Conservation (phyloP, 208 protist species). For the Leptomonas pyrrhocoris region DNA sequence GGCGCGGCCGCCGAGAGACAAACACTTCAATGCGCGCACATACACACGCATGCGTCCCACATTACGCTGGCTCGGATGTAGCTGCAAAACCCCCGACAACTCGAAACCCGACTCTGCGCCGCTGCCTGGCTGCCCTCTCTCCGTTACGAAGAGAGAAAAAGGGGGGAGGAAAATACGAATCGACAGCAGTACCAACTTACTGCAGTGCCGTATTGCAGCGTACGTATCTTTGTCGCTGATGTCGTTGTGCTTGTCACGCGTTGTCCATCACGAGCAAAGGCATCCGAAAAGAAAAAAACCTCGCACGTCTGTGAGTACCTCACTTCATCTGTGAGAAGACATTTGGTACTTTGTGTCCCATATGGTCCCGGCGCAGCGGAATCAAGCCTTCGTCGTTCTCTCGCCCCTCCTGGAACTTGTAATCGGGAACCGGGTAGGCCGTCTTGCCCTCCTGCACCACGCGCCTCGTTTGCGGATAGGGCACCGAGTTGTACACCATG, state of each 20-base stretch:
- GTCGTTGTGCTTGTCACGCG: too few species aligned
- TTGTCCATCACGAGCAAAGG: too few species aligned
- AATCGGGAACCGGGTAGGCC: conserved; percentile 63
- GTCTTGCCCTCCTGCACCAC: conserved; percentile 41
- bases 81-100: too few species aligned
- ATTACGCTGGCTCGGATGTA: too few species aligned
- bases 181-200: not conserved
- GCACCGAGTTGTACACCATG: conserved; percentile 72
- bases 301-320: not conserved
- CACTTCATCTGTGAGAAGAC: conserved; percentile 40
- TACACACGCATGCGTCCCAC: not conserved
- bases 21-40: conserved; percentile 7
- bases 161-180: not conserved
- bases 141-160: too few species aligned
- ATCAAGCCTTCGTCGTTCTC: conserved; percentile 80
- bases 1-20: conserved; percentile 11
- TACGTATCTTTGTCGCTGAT: not conserved
- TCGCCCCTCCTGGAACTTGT: conserved; percentile 69
- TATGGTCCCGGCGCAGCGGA: conserved; percentile 47
- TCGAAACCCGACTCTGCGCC: too few species aligned
- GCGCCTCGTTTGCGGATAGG: conserved; percentile 60
- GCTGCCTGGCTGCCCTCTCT: too few species aligned
- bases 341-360: conserved; percentile 30
- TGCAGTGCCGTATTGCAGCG: not conserved
- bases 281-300: too few species aligned